Conservation (phyloP, 768 basidiomycete genomes). For the Exidia glandulosa region DNA sequence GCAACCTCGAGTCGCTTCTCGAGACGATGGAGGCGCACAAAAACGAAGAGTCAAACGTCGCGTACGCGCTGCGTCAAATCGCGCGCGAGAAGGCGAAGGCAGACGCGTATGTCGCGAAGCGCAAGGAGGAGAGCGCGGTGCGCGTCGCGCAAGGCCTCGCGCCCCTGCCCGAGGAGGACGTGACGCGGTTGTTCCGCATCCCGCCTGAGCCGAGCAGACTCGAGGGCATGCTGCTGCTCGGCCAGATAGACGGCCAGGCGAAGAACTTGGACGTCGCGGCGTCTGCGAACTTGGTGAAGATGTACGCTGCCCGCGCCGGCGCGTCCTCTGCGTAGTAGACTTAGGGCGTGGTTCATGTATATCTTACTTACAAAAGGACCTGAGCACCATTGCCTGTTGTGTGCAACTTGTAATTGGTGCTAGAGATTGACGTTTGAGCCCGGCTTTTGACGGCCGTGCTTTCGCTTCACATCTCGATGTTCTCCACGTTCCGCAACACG, state of each 20-base stretch:
- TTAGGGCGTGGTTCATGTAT: neutral
- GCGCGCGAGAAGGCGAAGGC: constrained; percentile 72
- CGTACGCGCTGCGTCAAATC: constrained; percentile 80
- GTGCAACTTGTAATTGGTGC: no score
- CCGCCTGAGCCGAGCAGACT: constrained; percentile 80
- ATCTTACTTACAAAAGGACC: neutral
- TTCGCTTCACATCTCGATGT: constrained; percentile 34
- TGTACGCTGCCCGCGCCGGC: constrained; percentile 48
- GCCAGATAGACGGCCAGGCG: constrained; percentile 79
- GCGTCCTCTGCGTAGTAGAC: neutral
- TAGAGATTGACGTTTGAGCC: no score
- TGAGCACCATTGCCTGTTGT: no score
- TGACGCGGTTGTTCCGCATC: constrained; percentile 75
- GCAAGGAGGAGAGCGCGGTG: constrained; percentile 77
- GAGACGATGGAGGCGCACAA: constrained; percentile 79
- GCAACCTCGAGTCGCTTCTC: constrained; percentile 73
- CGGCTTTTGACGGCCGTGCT: neutral
- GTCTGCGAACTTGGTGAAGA: constrained; percentile 61
- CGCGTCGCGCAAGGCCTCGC: constrained; percentile 74
- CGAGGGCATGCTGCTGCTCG: constrained; percentile 76
- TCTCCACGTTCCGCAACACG: constrained; percentile 60
- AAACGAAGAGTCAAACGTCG: constrained; percentile 87
- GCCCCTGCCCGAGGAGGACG: constrained; percentile 81
- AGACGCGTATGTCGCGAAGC: constrained; percentile 69
- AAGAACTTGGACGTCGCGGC: constrained; percentile 60